Evolutionary conservation across 176 grass and related monocot genomes (phyloP), one percentile per base, ranked within the genome.

Genomic region (Phragmites australis): DNA sequence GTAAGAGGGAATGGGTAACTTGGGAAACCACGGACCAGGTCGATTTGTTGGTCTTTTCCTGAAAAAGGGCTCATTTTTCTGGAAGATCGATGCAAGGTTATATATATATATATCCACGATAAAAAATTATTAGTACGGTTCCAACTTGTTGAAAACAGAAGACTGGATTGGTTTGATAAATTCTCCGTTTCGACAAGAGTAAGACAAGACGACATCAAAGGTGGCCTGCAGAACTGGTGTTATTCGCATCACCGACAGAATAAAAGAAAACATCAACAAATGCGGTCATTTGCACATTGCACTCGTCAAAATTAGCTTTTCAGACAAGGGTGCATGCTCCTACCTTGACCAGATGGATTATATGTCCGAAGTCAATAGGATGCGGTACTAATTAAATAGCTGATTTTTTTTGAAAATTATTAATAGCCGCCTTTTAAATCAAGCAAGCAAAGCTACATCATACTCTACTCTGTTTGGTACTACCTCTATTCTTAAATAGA

Each of bases 1-100:
- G 41, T 5, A 6, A 7, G 5, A 25, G 29, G 49, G 70, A 80
- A 79, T 11, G 9, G 26, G 65, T 8, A 60, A 63, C 32, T 4
- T 45, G 26, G 26, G 63, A 81, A 75, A 70, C 52, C 44, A 74
- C 50, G 25, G 53, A 76, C 77, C 40, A 76, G 76, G 76, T 76
- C 87, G 74, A 48, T 47, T 37, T 39, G 34, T 89, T 81, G 45
- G 76, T 81, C 23, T 15, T 51, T 74, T 61, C 52, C 26, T 18
- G 9, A 8, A 21, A 74, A 23, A 0, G 17, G 2, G 2, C 39
- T 1, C 21, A 22, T 65, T 37, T 37, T 43, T 42, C 26, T 73
- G 17, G 46, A 72, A 80, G 75, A 68, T 51, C 69, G 14, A 15
- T 9, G 18, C 26, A 43, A 40, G 57, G 13, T n/a, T n/a, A n/a